Percentiles rank a stretch among this genome's conserved stretches.
Evolutionary conservation across 257 asterid genomes (phyloP).

Genomic region (Ilex asprella): DNA sequence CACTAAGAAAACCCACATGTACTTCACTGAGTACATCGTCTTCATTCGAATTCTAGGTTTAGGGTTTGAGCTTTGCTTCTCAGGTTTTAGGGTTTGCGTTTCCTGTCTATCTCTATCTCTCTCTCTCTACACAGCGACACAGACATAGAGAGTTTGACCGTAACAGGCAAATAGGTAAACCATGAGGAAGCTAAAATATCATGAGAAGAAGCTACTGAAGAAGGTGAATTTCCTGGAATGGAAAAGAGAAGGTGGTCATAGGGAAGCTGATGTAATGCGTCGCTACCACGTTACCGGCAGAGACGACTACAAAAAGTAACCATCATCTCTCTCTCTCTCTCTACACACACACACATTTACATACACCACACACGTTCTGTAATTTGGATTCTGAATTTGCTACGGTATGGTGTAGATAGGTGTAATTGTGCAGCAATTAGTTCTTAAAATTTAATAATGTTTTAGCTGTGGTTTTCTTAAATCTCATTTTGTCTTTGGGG

Average conservation of each 20-base stretch:
- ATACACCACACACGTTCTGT: neutral
- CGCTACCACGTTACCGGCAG: conserved; percentile 77
- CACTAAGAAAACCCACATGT: too few species aligned
- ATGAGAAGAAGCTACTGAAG: conserved; percentile 78
- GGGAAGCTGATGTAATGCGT: conserved; percentile 68
- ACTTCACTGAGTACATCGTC: too few species aligned
- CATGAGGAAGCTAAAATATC: conserved; percentile 87
- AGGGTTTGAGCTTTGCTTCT: too few species aligned
- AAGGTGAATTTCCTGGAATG: conserved; percentile 74
- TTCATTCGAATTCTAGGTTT: too few species aligned
- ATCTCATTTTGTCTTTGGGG: neutral
- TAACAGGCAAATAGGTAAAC: neutral
- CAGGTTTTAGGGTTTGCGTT: too few species aligned
- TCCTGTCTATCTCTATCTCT: too few species aligned
- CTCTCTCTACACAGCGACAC: too few species aligned
- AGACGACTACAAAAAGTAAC: conserved; percentile 87
- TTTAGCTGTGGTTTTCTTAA: neutral
- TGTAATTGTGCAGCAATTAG: neutral
- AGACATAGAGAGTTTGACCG: too few species aligned
- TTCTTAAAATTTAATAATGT: neutral
- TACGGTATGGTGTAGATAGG: neutral
- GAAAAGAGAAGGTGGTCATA: conserved; percentile 89
- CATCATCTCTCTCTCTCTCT: neutral
- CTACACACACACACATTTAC: neutral
- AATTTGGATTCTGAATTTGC: neutral